Evolutionary conservation across 805 yeast species (phyloP).

Genomic region (Hanseniaspora guilliermondii): DNA sequence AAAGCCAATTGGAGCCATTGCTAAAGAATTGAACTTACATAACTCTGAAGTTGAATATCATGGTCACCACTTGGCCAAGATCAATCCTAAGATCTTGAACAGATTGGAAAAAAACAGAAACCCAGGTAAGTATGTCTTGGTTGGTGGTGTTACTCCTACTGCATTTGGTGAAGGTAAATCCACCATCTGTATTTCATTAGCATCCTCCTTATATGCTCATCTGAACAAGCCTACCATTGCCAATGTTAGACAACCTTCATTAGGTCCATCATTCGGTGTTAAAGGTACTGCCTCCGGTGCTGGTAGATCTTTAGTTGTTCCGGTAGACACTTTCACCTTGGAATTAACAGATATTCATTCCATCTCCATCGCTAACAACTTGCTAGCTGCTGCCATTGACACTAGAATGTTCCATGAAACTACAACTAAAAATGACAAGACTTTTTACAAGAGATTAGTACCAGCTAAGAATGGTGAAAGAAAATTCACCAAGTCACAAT

Average conservation of each 20-base stretch:
- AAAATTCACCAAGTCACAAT: conserved; percentile 66
- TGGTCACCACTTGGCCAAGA: conserved; percentile 85
- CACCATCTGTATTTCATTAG: conserved; percentile 89
- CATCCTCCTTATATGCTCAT: conserved; percentile 94
- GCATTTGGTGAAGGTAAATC: conserved; percentile 97
- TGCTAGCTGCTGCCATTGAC: conserved; percentile 92
- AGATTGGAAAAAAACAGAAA: conserved; percentile 45
- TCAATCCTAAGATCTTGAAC: conserved; percentile 53
- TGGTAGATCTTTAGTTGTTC: conserved; percentile 93
- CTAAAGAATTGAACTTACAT: conserved; percentile 68
- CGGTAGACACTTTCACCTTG: conserved; percentile 98
- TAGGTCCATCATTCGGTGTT: conserved; percentile 98
- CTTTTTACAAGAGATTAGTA: conserved; percentile 73
- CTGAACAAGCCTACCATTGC: conserved; percentile 75
- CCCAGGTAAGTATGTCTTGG: conserved; percentile 79
- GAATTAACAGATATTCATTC: conserved; percentile 96
- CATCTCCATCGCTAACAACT: conserved; percentile 81
- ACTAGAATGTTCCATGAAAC: conserved; percentile 92
- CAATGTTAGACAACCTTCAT: conserved; percentile 91
- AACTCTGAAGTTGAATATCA: conserved; percentile 72
- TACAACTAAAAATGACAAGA: conserved; percentile 65
- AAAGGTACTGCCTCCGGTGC: conserved; percentile 99
- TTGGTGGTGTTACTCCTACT: conserved; percentile 96
- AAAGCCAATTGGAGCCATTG: conserved; percentile 62
- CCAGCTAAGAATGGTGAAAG: conserved; percentile 75